Evolutionary conservation across 169 alveolate genomes (phyloP), one percentile per base, ranked within the genome.

Genomic region (Perkinsus olseni): DNA sequence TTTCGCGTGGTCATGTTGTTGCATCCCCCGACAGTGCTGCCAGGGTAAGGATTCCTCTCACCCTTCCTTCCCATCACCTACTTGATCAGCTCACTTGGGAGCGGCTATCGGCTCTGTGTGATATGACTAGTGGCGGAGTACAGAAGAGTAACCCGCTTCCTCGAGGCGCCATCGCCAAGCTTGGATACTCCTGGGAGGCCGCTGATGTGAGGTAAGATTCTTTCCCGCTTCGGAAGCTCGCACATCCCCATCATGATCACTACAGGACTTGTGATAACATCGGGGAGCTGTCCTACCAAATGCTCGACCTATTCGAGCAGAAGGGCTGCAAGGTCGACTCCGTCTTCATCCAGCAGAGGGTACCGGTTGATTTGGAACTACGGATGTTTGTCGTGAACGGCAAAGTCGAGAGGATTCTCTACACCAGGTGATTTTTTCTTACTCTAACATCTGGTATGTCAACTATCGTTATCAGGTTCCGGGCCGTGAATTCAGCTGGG

Each of bases 291-390:
- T 62, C 82, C 31, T 62, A 62, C 17, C 82, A 62, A 62, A 62
- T 62, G 82, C 34, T 62, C 8, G 82, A 62, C 82, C 17, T 62
- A 24, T 62, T 62, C 82, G 82, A 62, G 31, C 82, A 62, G 82
- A 62, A 62, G 82, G 82, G 82, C 31, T 62, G 82, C 82, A 62
- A 62, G 82, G 82, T 62, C 37, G 82, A 62, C 82, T 62, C 82
- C 10, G 82, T 62, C 0, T 62, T 62, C 82, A 24, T 62, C 82
- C 82, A 62, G 31, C 82, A 62, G 82, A 13, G 82, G 28, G 82
- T 62, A 24, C 82, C 82, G 31, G 82, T 62, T 1, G 82, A 62
- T 62, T 62, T 62, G 82, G 82, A 62, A 28, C 31, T 62, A 21
- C 82, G 82, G 34, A 62, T 62, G 82, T 62, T 62, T 24, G 82